Conservation (phyloP, 768 basidiomycete species). For the Lactifluus subvellereus region DNA sequence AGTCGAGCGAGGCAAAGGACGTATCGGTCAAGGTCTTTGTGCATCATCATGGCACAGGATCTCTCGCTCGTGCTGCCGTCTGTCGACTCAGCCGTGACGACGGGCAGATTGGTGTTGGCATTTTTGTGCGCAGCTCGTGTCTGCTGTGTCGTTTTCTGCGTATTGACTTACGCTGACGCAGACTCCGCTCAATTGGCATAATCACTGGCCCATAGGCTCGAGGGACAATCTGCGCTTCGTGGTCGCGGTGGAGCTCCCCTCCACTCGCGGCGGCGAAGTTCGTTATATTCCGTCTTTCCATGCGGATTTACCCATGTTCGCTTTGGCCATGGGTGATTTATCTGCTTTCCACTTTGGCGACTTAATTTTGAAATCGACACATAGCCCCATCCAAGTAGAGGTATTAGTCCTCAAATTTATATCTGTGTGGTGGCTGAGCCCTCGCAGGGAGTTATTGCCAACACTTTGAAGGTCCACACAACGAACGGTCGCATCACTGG, state of each 20-base stretch:
- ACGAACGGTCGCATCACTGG: constrained; percentile 36
- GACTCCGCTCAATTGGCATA: constrained; percentile 10
- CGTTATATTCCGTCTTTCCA: constrained; percentile 4
- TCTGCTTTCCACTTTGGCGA: constrained; percentile 6
- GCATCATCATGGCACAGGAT: constrained; percentile 27
- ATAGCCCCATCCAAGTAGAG: constrained; percentile 28
- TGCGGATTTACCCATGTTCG: constrained; percentile 11
- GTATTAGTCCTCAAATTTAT: constrained; percentile 23
- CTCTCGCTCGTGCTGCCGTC: constrained; percentile 30
- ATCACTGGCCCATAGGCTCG: constrained; percentile 1
- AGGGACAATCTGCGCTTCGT: constrained; percentile 28
- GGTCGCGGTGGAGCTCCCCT: constrained; percentile 11
- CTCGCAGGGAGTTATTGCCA: constrained; percentile 32
- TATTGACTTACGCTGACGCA: constrained; percentile 8
- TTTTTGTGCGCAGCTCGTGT: constrained; percentile 32
- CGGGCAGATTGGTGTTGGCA: constrained; percentile 33
- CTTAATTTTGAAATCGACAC: constrained; percentile 15
- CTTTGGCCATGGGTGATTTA: not conserved
- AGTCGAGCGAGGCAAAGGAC: constrained; percentile 14
- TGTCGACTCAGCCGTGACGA: constrained; percentile 30
- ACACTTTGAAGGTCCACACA: constrained; percentile 27
- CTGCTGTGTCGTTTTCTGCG: not conserved
- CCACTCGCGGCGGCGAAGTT: not conserved
- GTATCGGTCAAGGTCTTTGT: constrained; percentile 32
- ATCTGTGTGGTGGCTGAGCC: not conserved